A percentile compares a stretch with the other conserved stretches of the same genome.
Conservation (phyloP, 1,284 basidiomycete species). For the Lentinula novae-zelandiae region DNA sequence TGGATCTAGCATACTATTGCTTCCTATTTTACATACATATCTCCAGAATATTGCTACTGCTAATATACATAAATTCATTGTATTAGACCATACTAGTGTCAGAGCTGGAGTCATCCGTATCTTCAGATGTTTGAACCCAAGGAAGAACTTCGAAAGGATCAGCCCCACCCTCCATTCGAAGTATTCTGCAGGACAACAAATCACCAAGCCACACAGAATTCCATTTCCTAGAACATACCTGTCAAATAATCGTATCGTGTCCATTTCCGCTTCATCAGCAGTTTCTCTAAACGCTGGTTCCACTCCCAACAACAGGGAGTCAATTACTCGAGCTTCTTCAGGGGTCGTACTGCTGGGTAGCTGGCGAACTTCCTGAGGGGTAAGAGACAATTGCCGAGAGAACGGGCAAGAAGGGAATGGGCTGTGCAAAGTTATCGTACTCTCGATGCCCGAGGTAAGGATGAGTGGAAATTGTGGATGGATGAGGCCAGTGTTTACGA, state of each 20-base stretch:
- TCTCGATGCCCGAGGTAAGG: conserved; percentile 69
- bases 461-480: conserved; percentile 69
- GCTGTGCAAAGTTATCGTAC: conserved; percentile 64
- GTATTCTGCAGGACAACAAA: conserved; percentile 29
- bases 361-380: conserved; percentile 43
- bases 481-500: conserved; percentile 68
- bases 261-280: conserved; percentile 35
- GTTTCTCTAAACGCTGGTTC: conserved; percentile 29
- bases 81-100: neutral
- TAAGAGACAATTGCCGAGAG: conserved; percentile 35
- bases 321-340: conserved; percentile 31
- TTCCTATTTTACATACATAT: neutral
- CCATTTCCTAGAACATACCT: conserved; percentile 21
- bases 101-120: neutral
- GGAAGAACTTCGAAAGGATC: conserved; percentile 45
- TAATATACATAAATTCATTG: neutral
- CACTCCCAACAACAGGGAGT: conserved; percentile 23
- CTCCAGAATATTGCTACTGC: neutral
- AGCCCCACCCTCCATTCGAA: conserved; percentile 43
- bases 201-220: neutral
- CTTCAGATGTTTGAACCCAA: neutral
- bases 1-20: too few relatives aligned
- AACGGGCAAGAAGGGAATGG: conserved; percentile 52
- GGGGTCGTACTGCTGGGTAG: conserved; percentile 29
- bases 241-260: conserved; percentile 34